These are phyloP conservation scores for Macrocybe gigantea DNA, from an alignment of 768 basidiomycete genomes.

Conservation along the genomic window DNA sequence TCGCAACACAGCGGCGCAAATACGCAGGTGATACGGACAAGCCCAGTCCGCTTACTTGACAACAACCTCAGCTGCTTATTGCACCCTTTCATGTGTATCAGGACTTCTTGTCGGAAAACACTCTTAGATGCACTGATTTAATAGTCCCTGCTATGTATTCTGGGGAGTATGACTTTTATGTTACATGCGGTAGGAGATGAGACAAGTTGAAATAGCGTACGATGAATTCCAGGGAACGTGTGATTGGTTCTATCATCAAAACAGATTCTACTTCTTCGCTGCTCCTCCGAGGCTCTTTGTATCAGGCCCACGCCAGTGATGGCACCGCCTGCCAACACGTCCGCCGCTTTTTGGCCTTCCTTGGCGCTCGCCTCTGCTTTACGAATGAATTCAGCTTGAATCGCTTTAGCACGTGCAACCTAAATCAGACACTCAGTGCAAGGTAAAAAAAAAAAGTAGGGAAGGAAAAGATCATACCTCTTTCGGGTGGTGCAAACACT, in stretches of 20 bases:
- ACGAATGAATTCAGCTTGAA: conserved; percentile 68
- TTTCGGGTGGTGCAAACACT: conserved; percentile 85
- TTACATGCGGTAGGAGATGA: too few species aligned
- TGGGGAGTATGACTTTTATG: too few species aligned
- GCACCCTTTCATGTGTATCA: too few species aligned
- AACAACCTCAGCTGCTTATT: too few species aligned
- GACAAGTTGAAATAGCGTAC: too few species aligned
- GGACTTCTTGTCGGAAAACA: too few species aligned
- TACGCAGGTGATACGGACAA: too few species aligned
- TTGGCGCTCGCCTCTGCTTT: conserved; percentile 59
- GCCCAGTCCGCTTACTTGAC: too few species aligned
- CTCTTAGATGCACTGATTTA: too few species aligned
- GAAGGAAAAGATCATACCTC: conserved; percentile 53
- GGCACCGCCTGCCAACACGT: conserved; percentile 66
- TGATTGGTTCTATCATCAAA: not conserved
- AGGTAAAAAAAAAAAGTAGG: not conserved
- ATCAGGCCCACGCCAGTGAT: conserved; percentile 76
- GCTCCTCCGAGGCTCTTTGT: conserved; percentile 33
- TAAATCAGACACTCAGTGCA: conserved; percentile 20
- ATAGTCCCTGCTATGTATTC: too few species aligned
- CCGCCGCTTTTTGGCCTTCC: conserved; percentile 67
- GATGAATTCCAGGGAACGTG: too few species aligned
- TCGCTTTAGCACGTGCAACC: conserved; percentile 47
- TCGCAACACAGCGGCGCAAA: too few species aligned
- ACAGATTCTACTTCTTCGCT: not conserved